phyloP scores from a whole-genome alignment of 108 stramenopile species.

The Schizochytrium sp. region DNA sequence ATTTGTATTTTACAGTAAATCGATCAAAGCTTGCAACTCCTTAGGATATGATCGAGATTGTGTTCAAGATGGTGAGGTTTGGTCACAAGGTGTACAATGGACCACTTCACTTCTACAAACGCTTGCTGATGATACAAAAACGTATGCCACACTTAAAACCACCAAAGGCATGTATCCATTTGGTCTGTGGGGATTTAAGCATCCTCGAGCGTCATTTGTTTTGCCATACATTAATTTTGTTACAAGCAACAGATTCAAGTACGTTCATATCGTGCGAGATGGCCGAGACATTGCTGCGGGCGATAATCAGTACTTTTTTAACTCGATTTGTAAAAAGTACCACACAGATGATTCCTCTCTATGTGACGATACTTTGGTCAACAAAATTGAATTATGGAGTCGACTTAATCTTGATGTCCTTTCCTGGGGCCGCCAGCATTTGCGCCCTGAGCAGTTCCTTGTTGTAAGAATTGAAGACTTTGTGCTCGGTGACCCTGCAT shows the following conservation, averaged over 20 bases:
- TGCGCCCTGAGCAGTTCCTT: neutral
- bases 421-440: neutral
- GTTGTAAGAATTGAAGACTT: slow-evolving; percentile 52
- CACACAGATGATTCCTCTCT: neutral
- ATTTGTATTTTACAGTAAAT: slow-evolving; percentile 19
- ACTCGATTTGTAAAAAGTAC: slow-evolving; percentile 42
- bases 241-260: neutral
- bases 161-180: neutral
- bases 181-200: slow-evolving; percentile 58
- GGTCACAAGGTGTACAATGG: slow-evolving; percentile 20
- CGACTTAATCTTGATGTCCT: slow-evolving; percentile 47
- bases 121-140: neutral
- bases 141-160: neutral
- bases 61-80: neutral
- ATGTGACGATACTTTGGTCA: slow-evolving; percentile 24
- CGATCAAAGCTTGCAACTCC: neutral
- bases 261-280: slow-evolving; percentile 45
- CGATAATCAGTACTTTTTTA: slow-evolving; percentile 47
- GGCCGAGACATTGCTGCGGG: slow-evolving; percentile 53
- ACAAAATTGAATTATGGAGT: neutral
- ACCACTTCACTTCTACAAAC: slow-evolving; percentile 13
- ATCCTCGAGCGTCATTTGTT: slow-evolving; percentile 36
- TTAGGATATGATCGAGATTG: slow-evolving; percentile 1
- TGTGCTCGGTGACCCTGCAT: neutral
- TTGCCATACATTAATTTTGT: slow-evolving; percentile 49